Percentiles rank a stretch among this genome's conserved stretches.
These are phyloP conservation scores for Trametes meyenii DNA, from an alignment of 768 basidiomycete genomes.

Conservation along the genomic window DNA sequence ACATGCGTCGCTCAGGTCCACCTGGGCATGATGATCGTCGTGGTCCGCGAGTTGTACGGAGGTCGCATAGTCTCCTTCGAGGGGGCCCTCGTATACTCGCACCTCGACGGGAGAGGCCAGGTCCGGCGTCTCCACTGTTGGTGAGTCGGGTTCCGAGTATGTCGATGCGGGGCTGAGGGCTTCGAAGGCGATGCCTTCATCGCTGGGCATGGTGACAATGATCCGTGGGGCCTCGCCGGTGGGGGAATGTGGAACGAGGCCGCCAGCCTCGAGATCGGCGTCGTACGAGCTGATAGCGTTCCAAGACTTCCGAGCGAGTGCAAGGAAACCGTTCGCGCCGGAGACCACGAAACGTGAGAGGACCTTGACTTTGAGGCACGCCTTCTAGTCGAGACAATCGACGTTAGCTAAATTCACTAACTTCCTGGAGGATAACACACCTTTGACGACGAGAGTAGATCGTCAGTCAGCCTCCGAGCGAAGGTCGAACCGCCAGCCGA, in stretches of 20 bases:
- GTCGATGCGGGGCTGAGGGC: background rate
- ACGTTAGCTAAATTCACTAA: too few relatives aligned
- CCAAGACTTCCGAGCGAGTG: background rate
- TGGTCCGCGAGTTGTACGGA: background rate
- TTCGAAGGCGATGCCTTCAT: background rate
- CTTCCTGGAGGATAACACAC: too few relatives aligned
- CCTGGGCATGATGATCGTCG: background rate
- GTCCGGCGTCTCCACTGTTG: background rate
- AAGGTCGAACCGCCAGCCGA: too few relatives aligned
- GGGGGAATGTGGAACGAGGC: background rate
- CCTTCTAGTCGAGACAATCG: too few relatives aligned
- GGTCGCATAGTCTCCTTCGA: background rate
- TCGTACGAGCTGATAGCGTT: background rate
- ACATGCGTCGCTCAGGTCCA: too few relatives aligned
- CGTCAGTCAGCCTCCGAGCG: too few relatives aligned
- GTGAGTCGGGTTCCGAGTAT: conserved; percentile 10
- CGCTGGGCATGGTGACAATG: background rate
- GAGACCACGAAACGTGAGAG: too few relatives aligned
- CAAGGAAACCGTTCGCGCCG: too few relatives aligned
- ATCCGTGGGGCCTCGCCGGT: background rate
- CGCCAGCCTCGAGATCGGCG: background rate
- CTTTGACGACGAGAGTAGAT: too few relatives aligned
- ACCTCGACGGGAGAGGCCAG: background rate
- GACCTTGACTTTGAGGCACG: too few relatives aligned
- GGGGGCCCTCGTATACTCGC: background rate